Conservation (phyloP, 2,329 filamentous ascomycete species). For the Gnomoniopsis smithogilvyi region DNA sequence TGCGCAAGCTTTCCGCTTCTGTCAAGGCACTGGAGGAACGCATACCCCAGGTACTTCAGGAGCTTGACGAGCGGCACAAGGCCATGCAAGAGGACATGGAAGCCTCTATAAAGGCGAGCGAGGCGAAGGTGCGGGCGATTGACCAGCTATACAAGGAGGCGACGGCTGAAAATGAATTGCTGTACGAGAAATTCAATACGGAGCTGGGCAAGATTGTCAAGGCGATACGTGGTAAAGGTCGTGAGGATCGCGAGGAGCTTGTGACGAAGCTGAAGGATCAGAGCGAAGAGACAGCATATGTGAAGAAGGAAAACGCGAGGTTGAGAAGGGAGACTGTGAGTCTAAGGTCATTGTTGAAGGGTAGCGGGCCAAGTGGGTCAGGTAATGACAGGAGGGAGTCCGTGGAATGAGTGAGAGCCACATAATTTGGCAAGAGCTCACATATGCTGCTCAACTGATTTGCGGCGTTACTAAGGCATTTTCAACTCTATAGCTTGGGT, state of each 20-base stretch:
- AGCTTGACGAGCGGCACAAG: constrained; percentile 59
- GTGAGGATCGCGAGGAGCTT: constrained; percentile 77
- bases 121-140: constrained; percentile 75
- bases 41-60: constrained; percentile 57
- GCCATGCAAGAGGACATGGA: constrained; percentile 69
- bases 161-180: constrained; percentile 84
- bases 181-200: constrained; percentile 91
- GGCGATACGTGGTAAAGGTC: constrained; percentile 67
- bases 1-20: constrained; percentile 51
- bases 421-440: background rate
- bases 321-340: constrained; percentile 80
- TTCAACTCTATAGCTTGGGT: background rate
- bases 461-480: background rate
- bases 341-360: constrained; percentile 54
- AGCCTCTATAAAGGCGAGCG: constrained; percentile 66
- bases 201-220: constrained; percentile 81
- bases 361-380: constrained; percentile 16
- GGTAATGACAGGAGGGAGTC: background rate
- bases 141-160: constrained; percentile 87
- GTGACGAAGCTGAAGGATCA: constrained; percentile 67
- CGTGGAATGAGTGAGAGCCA: background rate
- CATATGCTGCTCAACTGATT: background rate
- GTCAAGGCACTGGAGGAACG: constrained; percentile 66
- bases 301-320: constrained; percentile 83
- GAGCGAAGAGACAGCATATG: constrained; percentile 70